Percentiles rank a stretch among this genome's conserved stretches.
Evolutionary conservation across 2,329 filamentous ascomycete species (phyloP).

Genomic region (Exophiala sideris): DNA sequence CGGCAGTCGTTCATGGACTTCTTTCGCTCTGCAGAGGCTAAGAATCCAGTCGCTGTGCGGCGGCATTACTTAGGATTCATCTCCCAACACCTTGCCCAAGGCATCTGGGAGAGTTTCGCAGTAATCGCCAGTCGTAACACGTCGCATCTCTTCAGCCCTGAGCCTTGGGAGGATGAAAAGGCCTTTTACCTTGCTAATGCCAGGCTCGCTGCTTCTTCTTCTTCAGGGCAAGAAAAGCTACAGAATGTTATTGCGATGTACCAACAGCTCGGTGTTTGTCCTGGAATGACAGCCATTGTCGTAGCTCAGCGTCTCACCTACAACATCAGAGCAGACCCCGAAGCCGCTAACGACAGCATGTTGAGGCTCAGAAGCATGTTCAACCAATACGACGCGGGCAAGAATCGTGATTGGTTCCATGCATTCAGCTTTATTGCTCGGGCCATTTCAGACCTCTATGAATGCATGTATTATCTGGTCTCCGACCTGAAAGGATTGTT

Average conservation of each 20-base stretch:
- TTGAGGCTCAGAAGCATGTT: constrained; percentile 2
- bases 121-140: constrained; percentile 8
- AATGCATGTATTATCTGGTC: constrained; percentile 3
- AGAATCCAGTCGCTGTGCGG: constrained; percentile 3
- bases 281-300: constrained; percentile 15
- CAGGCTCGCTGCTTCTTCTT: constrained; percentile 3
- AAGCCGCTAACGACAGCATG: constrained; percentile 6
- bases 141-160: constrained; percentile 8
- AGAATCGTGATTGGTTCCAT: constrained; percentile 15
- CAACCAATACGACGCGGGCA: not conserved
- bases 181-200: constrained; percentile 16
- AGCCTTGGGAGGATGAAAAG: constrained; percentile 12
- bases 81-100: constrained; percentile 10
- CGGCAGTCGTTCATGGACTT: constrained; percentile 9
- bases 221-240: constrained; percentile 1
- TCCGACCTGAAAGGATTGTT: not conserved
- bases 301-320: constrained; percentile 17
- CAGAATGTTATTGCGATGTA: constrained; percentile 8
- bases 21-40: constrained; percentile 1
- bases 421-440: constrained; percentile 12
- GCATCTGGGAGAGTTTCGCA: constrained; percentile 19
- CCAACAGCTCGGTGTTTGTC: constrained; percentile 16
- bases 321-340: constrained; percentile 12
- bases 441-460: constrained; percentile 14
- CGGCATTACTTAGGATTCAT: constrained; percentile 8